Evolutionary conservation across 164 flowering plant genomes (phyloP).

Genomic region (Magnolia sinica): DNA sequence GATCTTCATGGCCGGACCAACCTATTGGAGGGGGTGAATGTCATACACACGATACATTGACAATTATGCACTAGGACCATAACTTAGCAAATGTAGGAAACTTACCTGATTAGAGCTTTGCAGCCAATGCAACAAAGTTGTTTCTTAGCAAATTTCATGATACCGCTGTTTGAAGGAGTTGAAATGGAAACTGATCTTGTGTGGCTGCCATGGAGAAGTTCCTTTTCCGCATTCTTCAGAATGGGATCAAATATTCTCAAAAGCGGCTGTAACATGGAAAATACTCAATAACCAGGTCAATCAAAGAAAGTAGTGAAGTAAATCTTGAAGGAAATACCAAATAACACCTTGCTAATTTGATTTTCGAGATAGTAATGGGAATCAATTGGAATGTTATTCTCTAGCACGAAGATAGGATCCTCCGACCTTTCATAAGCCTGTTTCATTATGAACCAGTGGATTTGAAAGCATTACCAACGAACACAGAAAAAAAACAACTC

Average conservation of each 20-base stretch:
- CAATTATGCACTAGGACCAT: neutral
- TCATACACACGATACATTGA: neutral
- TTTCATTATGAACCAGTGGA: constrained; percentile 17
- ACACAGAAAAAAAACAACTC: neutral
- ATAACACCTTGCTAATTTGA: constrained; percentile 85
- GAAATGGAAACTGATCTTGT: constrained; percentile 92
- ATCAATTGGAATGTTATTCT: constrained; percentile 94
- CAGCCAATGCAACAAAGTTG: constrained; percentile 92
- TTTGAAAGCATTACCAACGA: constrained; percentile 5
- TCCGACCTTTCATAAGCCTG: constrained; percentile 98
- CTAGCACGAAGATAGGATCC: constrained; percentile 96
- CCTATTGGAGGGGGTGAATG: neutral
- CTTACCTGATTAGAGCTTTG: constrained; percentile 76
- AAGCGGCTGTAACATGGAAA: constrained; percentile 61
- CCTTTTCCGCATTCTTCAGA: constrained; percentile 85
- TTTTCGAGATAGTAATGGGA: constrained; percentile 90
- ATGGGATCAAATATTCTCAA: constrained; percentile 95
- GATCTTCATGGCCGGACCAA: neutral
- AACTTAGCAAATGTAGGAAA: neutral
- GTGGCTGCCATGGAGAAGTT: constrained; percentile 92
- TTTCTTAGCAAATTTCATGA: constrained; percentile 93
- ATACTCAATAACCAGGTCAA: neutral
- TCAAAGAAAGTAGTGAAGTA: neutral
- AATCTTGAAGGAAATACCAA: neutral
- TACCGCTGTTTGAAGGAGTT: constrained; percentile 90